A percentile compares a stretch with the other conserved stretches of the same genome.
Conservation (phyloP, 2,329 filamentous ascomycete species). For the Neofusicoccum umdonicola region DNA sequence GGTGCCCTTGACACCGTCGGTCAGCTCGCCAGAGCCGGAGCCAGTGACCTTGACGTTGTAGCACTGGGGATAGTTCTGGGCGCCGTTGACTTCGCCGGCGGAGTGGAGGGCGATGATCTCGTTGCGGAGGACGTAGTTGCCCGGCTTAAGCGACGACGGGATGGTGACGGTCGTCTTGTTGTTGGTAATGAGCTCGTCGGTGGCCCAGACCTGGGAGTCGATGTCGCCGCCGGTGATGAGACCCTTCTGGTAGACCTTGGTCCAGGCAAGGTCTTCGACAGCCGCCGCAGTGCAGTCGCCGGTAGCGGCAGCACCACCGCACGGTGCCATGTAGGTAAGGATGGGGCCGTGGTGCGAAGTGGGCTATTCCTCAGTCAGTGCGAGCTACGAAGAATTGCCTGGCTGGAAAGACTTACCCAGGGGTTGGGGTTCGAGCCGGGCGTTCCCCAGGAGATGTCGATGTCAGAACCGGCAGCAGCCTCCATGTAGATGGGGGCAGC, state of each 20-base stretch:
- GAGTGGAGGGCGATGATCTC: constrained; percentile 34
- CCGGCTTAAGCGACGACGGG: constrained; percentile 30
- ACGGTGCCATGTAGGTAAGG: constrained; percentile 28
- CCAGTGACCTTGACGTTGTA: constrained; percentile 35
- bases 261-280: constrained; percentile 31
- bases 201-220: constrained; percentile 35
- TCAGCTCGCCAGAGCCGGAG: constrained; percentile 25
- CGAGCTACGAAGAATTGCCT: background rate
- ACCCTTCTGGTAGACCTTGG: constrained; percentile 34
- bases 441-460: constrained; percentile 13
- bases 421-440: background rate
- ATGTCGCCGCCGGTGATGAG: constrained; percentile 33
- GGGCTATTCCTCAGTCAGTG: background rate
- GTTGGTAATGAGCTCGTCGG: constrained; percentile 20
- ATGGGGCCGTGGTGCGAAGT: constrained; percentile 13
- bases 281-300: constrained; percentile 33
- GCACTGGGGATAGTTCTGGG: constrained; percentile 37
- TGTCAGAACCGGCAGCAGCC: constrained; percentile 9
- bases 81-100: constrained; percentile 30
- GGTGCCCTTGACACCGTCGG: constrained; percentile 30
- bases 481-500: constrained; percentile 13
- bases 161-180: constrained; percentile 33
- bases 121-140: constrained; percentile 36
- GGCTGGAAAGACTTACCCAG: background rate
- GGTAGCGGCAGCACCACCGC: constrained; percentile 21